phyloP scores from a whole-genome alignment of 768 basidiomycete genomes.

The Leccinellum albellum region DNA sequence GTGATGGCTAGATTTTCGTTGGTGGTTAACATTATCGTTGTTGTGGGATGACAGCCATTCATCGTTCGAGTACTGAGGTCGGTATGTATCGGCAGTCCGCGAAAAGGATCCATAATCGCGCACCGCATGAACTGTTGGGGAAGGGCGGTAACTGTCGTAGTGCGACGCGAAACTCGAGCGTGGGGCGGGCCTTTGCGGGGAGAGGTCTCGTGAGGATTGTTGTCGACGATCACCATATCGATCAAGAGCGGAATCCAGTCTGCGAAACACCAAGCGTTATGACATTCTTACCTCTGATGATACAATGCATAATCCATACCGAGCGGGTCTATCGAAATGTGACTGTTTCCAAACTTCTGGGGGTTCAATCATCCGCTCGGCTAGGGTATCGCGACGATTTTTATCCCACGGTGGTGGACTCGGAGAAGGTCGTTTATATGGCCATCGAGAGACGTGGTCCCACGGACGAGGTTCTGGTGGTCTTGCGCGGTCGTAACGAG shows the following conservation, averaged over 20 bases:
- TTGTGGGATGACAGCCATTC: constrained; percentile 29
- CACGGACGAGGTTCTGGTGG: constrained; percentile 42
- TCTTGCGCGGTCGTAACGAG: constrained; percentile 43
- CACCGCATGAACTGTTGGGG: constrained; percentile 30
- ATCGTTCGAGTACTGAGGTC: constrained; percentile 42
- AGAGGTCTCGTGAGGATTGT: constrained; percentile 31
- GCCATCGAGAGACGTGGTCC: constrained; percentile 45
- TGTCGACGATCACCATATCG: constrained; percentile 36
- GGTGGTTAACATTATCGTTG: constrained; percentile 29
- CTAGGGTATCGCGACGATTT: constrained; percentile 36
- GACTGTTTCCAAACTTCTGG: constrained; percentile 67
- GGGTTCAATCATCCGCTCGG: constrained; percentile 66
- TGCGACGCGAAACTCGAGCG: constrained; percentile 34
- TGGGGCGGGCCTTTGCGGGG: constrained; percentile 34
- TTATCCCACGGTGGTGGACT: constrained; percentile 33
- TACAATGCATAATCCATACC: constrained; percentile 40
- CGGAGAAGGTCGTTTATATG: constrained; percentile 40
- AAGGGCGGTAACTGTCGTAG: constrained; percentile 51
- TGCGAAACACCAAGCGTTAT: constrained; percentile 17
- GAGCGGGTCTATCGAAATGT: constrained; percentile 42
- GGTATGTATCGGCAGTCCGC: constrained; percentile 46
- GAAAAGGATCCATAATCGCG: constrained; percentile 38
- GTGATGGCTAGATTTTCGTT: constrained; percentile 15
- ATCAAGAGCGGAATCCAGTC: constrained; percentile 29
- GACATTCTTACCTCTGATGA: constrained; percentile 19